phyloP scores from a whole-genome alignment of 1,284 basidiomycete species.

The Inonotus hispidus region DNA sequence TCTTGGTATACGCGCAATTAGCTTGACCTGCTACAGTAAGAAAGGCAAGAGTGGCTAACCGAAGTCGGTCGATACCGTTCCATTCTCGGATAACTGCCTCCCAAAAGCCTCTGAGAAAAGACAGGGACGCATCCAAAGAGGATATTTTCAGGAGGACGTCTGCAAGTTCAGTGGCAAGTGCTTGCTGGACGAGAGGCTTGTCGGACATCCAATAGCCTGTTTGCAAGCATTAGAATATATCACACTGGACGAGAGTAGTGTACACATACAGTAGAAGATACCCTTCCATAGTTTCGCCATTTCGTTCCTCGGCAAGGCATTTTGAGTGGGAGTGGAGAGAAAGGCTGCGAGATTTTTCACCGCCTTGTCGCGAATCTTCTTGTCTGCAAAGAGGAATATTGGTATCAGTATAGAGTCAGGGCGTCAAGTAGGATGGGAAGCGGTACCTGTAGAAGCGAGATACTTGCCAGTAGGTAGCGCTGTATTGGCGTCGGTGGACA shows the following conservation, averaged over 20 bases:
- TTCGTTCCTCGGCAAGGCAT: conserved; percentile 62
- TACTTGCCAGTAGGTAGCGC: conserved; percentile 78
- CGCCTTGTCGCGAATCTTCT: conserved; percentile 86
- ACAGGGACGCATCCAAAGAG: conserved; percentile 53
- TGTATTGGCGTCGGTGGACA: conserved; percentile 25
- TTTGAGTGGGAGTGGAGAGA: conserved; percentile 56
- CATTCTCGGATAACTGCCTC: conserved; percentile 85
- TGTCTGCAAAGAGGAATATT: conserved; percentile 51
- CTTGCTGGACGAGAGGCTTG: conserved; percentile 95
- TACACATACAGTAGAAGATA: conserved; percentile 86
- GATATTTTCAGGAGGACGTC: conserved; percentile 73
- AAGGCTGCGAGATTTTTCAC: conserved; percentile 74
- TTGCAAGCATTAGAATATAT: neutral
- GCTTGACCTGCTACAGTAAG: neutral
- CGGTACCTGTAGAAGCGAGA: conserved; percentile 79
- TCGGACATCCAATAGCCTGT: conserved; percentile 99
- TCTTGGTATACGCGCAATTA: conserved; percentile 36
- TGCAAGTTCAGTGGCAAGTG: conserved; percentile 81
- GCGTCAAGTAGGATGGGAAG: conserved; percentile 4
- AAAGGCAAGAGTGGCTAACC: conserved; percentile 48
- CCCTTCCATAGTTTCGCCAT: conserved; percentile 97
- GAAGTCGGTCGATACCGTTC: conserved; percentile 84
- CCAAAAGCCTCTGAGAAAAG: conserved; percentile 90
- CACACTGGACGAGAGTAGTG: neutral
- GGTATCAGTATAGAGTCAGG: conserved; percentile 22